Conservation (phyloP, 2,329 filamentous ascomycete genomes). For the Sclerotinia spermophila region DNA sequence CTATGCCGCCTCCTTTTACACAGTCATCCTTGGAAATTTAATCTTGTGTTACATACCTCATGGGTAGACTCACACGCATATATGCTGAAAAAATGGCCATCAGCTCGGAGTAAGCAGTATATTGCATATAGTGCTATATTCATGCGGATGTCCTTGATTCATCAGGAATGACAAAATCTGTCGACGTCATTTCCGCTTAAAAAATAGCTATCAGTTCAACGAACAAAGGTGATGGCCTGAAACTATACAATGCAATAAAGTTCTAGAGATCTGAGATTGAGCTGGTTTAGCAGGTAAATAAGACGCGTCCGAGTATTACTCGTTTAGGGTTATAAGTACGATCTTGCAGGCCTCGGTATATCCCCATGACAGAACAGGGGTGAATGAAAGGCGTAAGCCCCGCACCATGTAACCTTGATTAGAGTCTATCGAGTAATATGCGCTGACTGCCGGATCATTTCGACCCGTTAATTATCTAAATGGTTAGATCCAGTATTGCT, state of each 20-base stretch:
- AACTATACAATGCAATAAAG: not conserved
- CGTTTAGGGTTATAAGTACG: not conserved
- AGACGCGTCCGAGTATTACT: no score
- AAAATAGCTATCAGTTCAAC: not conserved
- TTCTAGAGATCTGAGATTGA: not conserved
- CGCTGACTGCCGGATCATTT: not conserved
- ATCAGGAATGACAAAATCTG: no score
- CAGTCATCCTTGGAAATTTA: not conserved
- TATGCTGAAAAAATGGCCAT: not conserved
- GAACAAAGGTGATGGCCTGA: not conserved
- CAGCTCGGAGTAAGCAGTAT: not conserved
- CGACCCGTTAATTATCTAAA: not conserved
- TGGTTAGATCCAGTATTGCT: not conserved
- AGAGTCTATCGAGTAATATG: not conserved
- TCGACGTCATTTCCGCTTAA: no score
- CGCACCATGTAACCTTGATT: not conserved
- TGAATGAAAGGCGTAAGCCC: not conserved
- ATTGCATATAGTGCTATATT: not conserved
- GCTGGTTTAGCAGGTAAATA: no score
- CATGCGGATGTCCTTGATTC: not conserved
- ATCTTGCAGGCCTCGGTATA: not conserved
- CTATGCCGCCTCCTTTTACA: not conserved
- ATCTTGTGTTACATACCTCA: not conserved
- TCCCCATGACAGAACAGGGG: not conserved
- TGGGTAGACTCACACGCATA: not conserved